These are phyloP conservation scores for Claviceps capensis DNA, from an alignment of 2,329 filamentous ascomycete genomes.

Conservation along the genomic window DNA sequence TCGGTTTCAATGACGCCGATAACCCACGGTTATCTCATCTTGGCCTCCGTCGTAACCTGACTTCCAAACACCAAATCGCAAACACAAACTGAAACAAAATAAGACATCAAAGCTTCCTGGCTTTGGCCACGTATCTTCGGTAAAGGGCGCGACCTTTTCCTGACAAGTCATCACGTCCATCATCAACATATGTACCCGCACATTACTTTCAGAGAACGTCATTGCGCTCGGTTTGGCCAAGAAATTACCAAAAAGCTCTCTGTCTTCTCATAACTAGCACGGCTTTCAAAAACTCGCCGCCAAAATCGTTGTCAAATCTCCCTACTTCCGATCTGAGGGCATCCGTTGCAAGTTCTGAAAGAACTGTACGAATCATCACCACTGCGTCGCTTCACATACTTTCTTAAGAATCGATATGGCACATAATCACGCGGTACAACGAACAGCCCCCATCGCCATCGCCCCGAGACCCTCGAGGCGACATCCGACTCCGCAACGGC, in stretches of 20 bases:
- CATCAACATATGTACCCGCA: not conserved
- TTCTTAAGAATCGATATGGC: conserved; percentile 30
- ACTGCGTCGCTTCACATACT: conserved; percentile 7
- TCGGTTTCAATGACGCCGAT: conserved; percentile 38
- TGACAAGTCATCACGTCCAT: not conserved
- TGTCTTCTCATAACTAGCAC: not conserved
- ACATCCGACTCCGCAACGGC: conserved; percentile 28
- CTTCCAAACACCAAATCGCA: conserved; percentile 1
- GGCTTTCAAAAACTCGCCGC: not conserved
- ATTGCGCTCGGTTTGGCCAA: conserved; percentile 4
- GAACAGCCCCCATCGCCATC: conserved; percentile 53
- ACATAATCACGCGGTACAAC: conserved; percentile 36
- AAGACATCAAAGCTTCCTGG: not conserved
- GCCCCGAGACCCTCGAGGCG: conserved; percentile 42
- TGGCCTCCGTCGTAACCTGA: conserved; percentile 39
- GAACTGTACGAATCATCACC: not conserved
- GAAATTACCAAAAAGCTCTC: not conserved
- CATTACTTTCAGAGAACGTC: not conserved
- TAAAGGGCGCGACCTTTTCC: not conserved
- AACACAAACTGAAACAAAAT: not conserved
- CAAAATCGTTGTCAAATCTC: not conserved
- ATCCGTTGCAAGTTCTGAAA: not conserved
- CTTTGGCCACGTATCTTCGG: not conserved
- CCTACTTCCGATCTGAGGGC: not conserved
- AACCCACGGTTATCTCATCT: conserved; percentile 44